A percentile compares a stretch with the other conserved stretches of the same genome.
phyloP scores from a whole-genome alignment of 2,329 filamentous ascomycete species.

The Pseudogymnoascus sp. region DNA sequence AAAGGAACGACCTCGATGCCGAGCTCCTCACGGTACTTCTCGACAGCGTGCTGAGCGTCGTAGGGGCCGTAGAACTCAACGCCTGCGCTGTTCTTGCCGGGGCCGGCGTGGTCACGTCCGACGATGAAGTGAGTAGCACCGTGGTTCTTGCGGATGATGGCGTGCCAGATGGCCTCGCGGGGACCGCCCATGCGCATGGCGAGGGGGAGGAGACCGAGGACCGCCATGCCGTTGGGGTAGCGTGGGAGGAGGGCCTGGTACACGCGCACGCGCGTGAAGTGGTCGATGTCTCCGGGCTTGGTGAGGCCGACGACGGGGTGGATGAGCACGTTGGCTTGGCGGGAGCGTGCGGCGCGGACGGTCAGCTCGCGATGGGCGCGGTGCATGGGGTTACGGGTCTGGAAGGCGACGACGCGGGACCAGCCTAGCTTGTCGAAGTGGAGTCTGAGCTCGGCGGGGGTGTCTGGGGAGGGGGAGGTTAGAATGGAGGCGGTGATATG shows the following conservation, averaged over 20 bases:
- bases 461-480: conserved; percentile 47
- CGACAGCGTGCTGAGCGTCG: conserved; percentile 90
- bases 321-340: conserved; percentile 97
- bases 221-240: conserved; percentile 99
- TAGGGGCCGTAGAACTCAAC: conserved; percentile 97
- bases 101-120: conserved; percentile 94
- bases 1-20: conserved; percentile 98
- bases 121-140: conserved; percentile 99
- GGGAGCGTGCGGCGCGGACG: conserved; percentile 87
- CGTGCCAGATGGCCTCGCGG: conserved; percentile 98
- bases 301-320: conserved; percentile 97
- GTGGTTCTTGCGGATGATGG: conserved; percentile 99
- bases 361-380: conserved; percentile 96
- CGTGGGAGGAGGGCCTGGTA: conserved; percentile 94
- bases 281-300: conserved; percentile 98
- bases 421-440: conserved; percentile 99
- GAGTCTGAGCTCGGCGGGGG: conserved; percentile 84
- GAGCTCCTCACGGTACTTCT: conserved; percentile 93
- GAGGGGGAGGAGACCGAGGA: conserved; percentile 85
- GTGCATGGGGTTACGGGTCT: conserved; percentile 99
- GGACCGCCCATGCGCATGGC: conserved; percentile 99
- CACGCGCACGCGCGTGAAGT: conserved; percentile 97
- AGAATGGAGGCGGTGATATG: conserved; percentile 13
- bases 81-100: conserved; percentile 96
- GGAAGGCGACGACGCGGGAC: conserved; percentile 96